Evolutionary conservation across 257 asterid genomes (phyloP).

Genomic region (Jacaranda mimosifolia): DNA sequence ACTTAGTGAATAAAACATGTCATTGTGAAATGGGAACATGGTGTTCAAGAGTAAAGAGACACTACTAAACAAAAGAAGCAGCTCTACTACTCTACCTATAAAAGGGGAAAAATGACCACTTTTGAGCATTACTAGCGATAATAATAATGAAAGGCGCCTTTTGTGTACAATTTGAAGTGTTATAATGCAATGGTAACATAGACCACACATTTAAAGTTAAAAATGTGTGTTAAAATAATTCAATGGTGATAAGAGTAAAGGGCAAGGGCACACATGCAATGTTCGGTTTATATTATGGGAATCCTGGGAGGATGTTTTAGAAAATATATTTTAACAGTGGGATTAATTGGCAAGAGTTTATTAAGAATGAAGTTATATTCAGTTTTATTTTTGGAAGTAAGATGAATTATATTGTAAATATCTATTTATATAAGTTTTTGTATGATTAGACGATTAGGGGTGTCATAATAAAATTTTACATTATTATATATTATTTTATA

Average conservation of each 20-base stretch:
- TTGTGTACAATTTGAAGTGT: constrained; percentile 32
- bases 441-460: too few relatives aligned
- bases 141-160: constrained; percentile 25
- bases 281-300: too few relatives aligned
- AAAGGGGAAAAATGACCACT: not conserved
- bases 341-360: too few relatives aligned
- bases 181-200: not conserved
- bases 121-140: constrained; percentile 11
- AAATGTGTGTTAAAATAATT: not conserved
- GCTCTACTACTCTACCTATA: constrained; percentile 15
- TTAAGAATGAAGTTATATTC: too few relatives aligned
- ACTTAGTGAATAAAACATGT: not conserved
- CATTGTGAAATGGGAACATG: not conserved
- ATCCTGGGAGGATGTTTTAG: too few relatives aligned
- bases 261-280: not conserved
- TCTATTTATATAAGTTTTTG: too few relatives aligned
- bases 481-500: too few relatives aligned
- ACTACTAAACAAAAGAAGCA: constrained; percentile 8
- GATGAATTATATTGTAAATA: too few relatives aligned
- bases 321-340: too few relatives aligned
- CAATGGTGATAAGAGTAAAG: constrained; percentile 29
- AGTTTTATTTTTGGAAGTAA: too few relatives aligned
- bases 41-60: constrained; percentile 13
- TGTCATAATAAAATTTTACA: too few relatives aligned
- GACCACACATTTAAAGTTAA: not conserved